A percentile compares a stretch with the other conserved stretches of the same genome.
phyloP scores from a whole-genome alignment of 1,139 yeast species.

The Casaregolazyma suthepensis region DNA sequence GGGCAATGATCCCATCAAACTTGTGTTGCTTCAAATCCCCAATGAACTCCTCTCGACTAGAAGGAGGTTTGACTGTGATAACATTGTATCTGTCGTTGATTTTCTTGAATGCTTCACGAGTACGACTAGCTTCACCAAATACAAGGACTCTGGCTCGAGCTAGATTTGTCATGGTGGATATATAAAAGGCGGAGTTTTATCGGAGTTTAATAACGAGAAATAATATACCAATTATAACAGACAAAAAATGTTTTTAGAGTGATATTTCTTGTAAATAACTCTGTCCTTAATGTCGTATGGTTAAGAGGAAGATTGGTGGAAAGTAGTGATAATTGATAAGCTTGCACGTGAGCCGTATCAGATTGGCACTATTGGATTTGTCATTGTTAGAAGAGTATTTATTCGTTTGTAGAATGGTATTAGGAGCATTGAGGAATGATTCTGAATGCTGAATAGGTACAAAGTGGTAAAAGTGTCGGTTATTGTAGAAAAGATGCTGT shows the following conservation, averaged over 20 bases:
- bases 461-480: no score
- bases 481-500: no score
- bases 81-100: conserved; percentile 26
- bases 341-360: not conserved
- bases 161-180: conserved; percentile 12
- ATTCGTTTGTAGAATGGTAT: no score
- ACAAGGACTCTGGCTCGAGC: conserved; percentile 18
- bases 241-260: not conserved
- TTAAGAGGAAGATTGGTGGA: not conserved
- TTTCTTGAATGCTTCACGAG: conserved; percentile 22
- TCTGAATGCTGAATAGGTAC: no score
- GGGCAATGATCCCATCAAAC: conserved; percentile 29
- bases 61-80: conserved; percentile 12
- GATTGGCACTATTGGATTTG: no score
- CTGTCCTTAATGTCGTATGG: not conserved
- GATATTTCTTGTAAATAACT: not conserved
- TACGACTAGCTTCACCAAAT: conserved; percentile 22
- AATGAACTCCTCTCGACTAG: conserved; percentile 29
- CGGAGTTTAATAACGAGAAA: not conserved
- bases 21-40: conserved; percentile 27
- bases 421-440: no score
- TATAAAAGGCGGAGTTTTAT: not conserved
- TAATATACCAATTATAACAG: not conserved
- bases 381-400: no score
- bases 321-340: not conserved